phyloP scores from a whole-genome alignment of 2,329 filamentous ascomycete genomes.

The Verticillium zaregamsianum region DNA sequence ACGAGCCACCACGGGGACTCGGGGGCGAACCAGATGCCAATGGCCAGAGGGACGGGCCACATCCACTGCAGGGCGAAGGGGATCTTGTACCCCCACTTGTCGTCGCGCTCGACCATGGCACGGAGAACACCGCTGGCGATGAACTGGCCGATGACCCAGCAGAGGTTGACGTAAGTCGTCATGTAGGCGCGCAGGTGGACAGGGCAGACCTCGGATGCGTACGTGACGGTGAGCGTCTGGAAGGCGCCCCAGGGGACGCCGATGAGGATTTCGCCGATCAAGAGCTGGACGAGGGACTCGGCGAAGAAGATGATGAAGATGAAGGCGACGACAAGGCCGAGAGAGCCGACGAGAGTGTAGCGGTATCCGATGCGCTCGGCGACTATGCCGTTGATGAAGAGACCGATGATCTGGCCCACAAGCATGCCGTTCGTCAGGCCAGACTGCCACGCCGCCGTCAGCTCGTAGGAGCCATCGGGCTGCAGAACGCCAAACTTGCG shows the following conservation, averaged over 20 bases:
- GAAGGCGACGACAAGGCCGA: slow-evolving; percentile 34
- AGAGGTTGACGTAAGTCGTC: slow-evolving; percentile 44
- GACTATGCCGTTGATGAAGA: slow-evolving; percentile 43
- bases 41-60: slow-evolving; percentile 40
- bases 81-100: slow-evolving; percentile 42
- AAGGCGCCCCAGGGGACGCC: slow-evolving; percentile 44
- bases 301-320: slow-evolving; percentile 48
- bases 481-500: slow-evolving; percentile 31
- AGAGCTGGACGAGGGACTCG: slow-evolving; percentile 31
- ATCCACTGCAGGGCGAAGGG: slow-evolving; percentile 47
- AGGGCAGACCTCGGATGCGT: slow-evolving; percentile 43
- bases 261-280: slow-evolving; percentile 40
- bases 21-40: slow-evolving; percentile 38
- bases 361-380: slow-evolving; percentile 43
- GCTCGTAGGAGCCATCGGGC: slow-evolving; percentile 34
- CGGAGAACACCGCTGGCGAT: slow-evolving; percentile 38
- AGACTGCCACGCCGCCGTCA: slow-evolving; percentile 48
- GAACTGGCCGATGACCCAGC: slow-evolving; percentile 46
- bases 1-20: slow-evolving; percentile 49
- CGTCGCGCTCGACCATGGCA: slow-evolving; percentile 28
- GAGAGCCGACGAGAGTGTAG: slow-evolving; percentile 39
- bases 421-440: slow-evolving; percentile 43
- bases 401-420: slow-evolving; percentile 45
- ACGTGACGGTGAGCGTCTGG: slow-evolving; percentile 41
- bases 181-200: slow-evolving; percentile 44